phyloP scores from a whole-genome alignment of 345 rosid genomes.

The Eucalyptus microcorys region DNA sequence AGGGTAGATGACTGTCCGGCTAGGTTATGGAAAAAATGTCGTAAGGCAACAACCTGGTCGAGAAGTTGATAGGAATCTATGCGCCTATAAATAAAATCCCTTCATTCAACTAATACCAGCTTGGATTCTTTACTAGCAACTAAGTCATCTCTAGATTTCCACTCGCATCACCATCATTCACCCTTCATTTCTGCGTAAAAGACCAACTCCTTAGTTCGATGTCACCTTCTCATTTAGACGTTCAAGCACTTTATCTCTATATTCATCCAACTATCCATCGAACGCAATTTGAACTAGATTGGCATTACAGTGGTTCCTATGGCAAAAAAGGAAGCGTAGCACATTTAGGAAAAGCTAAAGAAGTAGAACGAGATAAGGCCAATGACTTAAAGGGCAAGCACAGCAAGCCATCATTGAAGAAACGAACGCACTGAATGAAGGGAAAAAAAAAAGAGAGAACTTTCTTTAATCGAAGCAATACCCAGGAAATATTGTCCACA shows the following conservation, averaged over 20 bases:
- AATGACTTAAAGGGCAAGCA: neutral
- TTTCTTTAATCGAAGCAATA: neutral
- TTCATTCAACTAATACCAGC: too few relatives aligned
- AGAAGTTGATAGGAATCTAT: fast-evolving
- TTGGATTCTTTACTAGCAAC: too few relatives aligned
- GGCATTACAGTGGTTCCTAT: neutral
- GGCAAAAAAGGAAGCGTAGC: neutral
- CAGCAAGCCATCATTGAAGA: neutral
- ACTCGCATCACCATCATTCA: too few relatives aligned
- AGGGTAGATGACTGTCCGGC: fast-evolving
- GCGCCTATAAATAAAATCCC: too few relatives aligned
- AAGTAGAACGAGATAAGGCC: too few relatives aligned
- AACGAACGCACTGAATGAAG: neutral
- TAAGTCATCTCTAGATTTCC: too few relatives aligned
- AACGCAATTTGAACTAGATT: neutral
- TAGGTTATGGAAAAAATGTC: too few relatives aligned
- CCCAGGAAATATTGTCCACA: neutral
- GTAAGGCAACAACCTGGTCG: fast-evolving
- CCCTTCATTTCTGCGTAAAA: neutral
- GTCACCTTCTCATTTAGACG: neutral
- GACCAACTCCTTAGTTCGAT: neutral
- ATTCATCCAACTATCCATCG: neutral
- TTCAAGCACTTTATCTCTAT: neutral
- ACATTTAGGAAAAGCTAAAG: neutral
- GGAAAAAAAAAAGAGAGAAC: too few relatives aligned